These are phyloP conservation scores for Trichothecium sympodiale DNA, from an alignment of 2,329 filamentous ascomycete genomes.

Conservation along the genomic window DNA sequence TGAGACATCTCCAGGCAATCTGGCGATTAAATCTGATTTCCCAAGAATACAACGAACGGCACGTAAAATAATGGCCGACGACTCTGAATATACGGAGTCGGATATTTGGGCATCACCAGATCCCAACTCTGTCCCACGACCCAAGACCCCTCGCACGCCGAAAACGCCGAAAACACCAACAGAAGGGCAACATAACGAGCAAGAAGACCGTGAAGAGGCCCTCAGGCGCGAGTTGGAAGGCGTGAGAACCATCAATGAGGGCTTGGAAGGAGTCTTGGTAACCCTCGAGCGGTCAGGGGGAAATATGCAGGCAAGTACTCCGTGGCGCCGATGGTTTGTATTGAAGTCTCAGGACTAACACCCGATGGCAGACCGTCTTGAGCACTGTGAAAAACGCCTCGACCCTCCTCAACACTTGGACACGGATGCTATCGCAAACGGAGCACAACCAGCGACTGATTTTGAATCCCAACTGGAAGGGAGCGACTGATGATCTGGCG, in stretches of 20 bases:
- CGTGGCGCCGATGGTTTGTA: too few relatives aligned
- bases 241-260: constrained; percentile 75
- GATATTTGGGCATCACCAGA: constrained; percentile 36
- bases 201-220: constrained; percentile 57
- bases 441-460: constrained; percentile 94
- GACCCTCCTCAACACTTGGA: constrained; percentile 88
- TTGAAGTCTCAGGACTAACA: constrained; percentile 7
- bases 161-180: constrained; percentile 34
- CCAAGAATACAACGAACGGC: not conserved
- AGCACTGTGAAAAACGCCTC: constrained; percentile 80
- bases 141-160: constrained; percentile 36
- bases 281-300: constrained; percentile 61
- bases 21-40: not conserved
- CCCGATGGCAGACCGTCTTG: constrained; percentile 54
- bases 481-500: constrained; percentile 74
- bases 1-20: too few relatives aligned
- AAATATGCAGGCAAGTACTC: constrained; percentile 59
- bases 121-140: constrained; percentile 19
- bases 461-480: constrained; percentile 80
- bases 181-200: constrained; percentile 26
- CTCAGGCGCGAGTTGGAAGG: constrained; percentile 72
- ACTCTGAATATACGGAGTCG: constrained; percentile 31
- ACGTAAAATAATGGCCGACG: constrained; percentile 4
- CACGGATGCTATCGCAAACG: constrained; percentile 87
- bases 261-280: constrained; percentile 68